Evolutionary conservation across 164 flowering plant species (phyloP).

Genomic region (Vitis amurensis): DNA sequence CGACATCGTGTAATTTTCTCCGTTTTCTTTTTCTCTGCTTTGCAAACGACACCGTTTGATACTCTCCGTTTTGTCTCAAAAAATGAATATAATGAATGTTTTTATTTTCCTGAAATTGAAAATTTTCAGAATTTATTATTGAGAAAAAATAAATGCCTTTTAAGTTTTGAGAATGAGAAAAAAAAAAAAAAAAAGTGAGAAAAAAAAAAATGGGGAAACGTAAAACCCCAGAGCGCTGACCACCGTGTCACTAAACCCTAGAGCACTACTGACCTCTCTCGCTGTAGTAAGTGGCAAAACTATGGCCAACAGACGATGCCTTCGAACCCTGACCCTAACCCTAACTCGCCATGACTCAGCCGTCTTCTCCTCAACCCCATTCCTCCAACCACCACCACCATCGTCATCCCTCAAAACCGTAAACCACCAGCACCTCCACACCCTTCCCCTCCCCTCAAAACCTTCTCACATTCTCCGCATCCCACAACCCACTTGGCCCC

Average conservation of each 20-base stretch:
- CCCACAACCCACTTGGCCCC: slow-evolving; percentile 2
- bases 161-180: no score
- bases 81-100: no score
- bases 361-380: slow-evolving; percentile 15
- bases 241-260: neutral
- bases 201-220: neutral
- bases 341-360: slow-evolving; percentile 37
- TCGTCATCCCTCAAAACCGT: neutral
- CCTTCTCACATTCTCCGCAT: slow-evolving; percentile 3
- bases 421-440: neutral
- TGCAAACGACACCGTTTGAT: no score
- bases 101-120: no score
- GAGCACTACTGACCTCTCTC: neutral
- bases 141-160: no score
- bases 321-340: slow-evolving; percentile 33
- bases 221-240: neutral
- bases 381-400: neutral
- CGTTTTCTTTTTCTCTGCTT: no score
- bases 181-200: no score
- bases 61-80: no score
- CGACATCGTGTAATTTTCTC: no score
- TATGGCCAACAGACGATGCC: slow-evolving; percentile 59
- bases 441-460: slow-evolving; percentile 8
- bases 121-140: no score
- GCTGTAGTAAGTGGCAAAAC: neutral